Conservation (phyloP, 2,329 filamentous ascomycete species). For the Sporothrix dimorphospora region DNA sequence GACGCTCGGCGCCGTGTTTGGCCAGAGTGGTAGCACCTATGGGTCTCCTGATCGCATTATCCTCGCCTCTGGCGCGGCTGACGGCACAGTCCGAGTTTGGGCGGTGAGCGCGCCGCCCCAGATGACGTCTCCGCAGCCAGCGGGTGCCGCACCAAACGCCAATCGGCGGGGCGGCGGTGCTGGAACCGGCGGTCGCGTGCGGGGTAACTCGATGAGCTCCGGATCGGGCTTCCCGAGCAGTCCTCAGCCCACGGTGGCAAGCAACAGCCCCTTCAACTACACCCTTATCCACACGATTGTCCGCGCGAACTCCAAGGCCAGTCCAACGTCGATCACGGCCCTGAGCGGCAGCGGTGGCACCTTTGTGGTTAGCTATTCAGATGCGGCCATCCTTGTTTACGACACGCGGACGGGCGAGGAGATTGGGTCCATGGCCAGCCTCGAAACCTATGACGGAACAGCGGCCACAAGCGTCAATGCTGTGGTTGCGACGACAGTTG, state of each 20-base stretch:
- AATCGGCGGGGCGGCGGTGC: constrained; percentile 59
- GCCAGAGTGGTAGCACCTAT: constrained; percentile 70
- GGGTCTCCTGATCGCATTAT: constrained; percentile 84
- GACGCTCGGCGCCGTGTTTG: constrained; percentile 79
- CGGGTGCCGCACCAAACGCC: constrained; percentile 43
- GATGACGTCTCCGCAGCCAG: constrained; percentile 76
- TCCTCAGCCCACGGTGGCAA: constrained; percentile 85
- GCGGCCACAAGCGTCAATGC: constrained; percentile 80
- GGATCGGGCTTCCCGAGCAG: constrained; percentile 89
- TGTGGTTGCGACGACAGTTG: constrained; percentile 82
- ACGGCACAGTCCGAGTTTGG: constrained; percentile 92
- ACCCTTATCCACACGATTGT: constrained; percentile 86
- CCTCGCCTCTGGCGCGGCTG: constrained; percentile 87
- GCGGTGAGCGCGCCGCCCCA: constrained; percentile 90
- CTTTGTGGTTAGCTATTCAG: constrained; percentile 91
- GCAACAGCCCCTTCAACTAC: constrained; percentile 82
- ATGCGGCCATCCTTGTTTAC: constrained; percentile 88
- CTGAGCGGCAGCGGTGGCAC: constrained; percentile 80
- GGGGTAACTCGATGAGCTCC: constrained; percentile 91
- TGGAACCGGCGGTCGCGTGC: constrained; percentile 67
- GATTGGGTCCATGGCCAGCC: constrained; percentile 87
- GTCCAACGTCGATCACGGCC: constrained; percentile 90
- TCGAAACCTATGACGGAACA: constrained; percentile 91
- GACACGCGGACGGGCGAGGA: constrained; percentile 92
- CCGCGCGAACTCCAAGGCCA: constrained; percentile 67